phyloP scores from a whole-genome alignment of 805 yeast species.

The Alloascoidea africana region DNA sequence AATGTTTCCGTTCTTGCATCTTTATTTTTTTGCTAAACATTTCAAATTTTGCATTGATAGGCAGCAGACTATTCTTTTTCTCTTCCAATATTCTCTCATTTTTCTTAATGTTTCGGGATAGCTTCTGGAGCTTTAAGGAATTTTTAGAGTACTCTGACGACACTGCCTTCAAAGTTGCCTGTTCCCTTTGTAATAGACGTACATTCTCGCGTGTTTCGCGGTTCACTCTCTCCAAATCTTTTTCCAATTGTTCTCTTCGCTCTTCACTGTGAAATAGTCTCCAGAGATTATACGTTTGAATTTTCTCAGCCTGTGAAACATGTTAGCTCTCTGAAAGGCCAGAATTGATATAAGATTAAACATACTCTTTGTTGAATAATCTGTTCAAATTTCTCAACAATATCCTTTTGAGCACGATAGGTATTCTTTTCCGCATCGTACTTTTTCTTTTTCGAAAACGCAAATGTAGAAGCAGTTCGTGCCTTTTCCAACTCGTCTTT shows the following conservation, averaged over 20 bases:
- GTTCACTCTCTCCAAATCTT: slow-evolving; percentile 19
- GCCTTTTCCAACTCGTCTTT: slow-evolving; percentile 47
- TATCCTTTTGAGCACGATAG: slow-evolving; percentile 60
- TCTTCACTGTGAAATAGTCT: slow-evolving; percentile 46
- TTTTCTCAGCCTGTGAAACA: slow-evolving; percentile 6
- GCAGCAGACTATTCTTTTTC: slow-evolving; percentile 35
- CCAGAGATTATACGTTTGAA: slow-evolving; percentile 41
- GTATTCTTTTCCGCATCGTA: slow-evolving; percentile 62
- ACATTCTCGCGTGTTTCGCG: slow-evolving; percentile 13
- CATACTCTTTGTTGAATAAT: slow-evolving; percentile 33
- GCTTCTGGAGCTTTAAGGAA: slow-evolving; percentile 24
- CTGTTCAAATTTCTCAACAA: slow-evolving; percentile 50
- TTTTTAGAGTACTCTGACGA: slow-evolving; percentile 30
- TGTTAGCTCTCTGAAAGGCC: no score
- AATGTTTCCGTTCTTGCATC: slow-evolving; percentile 30
- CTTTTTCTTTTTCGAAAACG: slow-evolving; percentile 54
- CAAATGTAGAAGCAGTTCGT: slow-evolving; percentile 43
- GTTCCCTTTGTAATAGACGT: background rate
- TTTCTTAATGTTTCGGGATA: slow-evolving; percentile 21
- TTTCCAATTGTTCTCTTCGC: slow-evolving; percentile 15
- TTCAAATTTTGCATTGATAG: slow-evolving; percentile 41
- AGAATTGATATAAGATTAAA: no score
- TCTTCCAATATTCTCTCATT: slow-evolving; percentile 26
- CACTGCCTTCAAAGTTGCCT: slow-evolving; percentile 12
- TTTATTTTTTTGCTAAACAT: slow-evolving; percentile 30